phyloP scores from a whole-genome alignment of 768 basidiomycete species.

The Tricholoma terreum region DNA sequence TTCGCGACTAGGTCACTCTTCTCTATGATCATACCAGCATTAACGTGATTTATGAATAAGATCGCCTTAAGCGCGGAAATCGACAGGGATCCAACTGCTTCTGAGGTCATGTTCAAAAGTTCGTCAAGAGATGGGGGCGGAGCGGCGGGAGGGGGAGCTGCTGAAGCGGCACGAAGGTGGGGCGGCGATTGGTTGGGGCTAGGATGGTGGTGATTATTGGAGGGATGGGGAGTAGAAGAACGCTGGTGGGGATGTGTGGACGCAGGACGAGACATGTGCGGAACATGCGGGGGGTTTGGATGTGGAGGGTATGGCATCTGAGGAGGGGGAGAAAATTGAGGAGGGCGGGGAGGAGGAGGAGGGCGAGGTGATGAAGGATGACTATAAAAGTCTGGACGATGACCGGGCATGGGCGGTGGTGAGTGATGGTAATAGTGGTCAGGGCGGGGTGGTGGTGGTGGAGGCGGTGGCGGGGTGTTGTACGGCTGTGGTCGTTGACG shows the following conservation, averaged over 20 bases:
- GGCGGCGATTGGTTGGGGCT: constrained; percentile 28
- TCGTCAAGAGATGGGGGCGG: constrained; percentile 64
- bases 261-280: constrained; percentile 14
- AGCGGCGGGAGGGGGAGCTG: constrained; percentile 30
- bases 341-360: constrained; percentile 12
- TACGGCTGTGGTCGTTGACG: constrained; percentile 9
- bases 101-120: constrained; percentile 59
- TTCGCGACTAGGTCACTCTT: constrained; percentile 80
- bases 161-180: constrained; percentile 42
- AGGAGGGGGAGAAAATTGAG: constrained; percentile 13
- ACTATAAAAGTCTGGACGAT: constrained; percentile 10
- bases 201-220: constrained; percentile 16
- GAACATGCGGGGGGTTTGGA: constrained; percentile 4
- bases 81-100: constrained; percentile 57
- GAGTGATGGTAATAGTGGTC: constrained; percentile 14
- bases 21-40: constrained; percentile 76
- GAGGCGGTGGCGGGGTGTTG: constrained; percentile 20
- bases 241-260: constrained; percentile 22
- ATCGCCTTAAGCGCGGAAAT: constrained; percentile 75
- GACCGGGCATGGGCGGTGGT: constrained; percentile 4
- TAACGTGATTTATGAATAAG: constrained; percentile 79
- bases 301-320: constrained; percentile 1
- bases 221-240: constrained; percentile 18
- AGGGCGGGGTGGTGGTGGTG: constrained; percentile 22
- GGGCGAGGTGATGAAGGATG: constrained; percentile 18